Base-by-base conservation (phyloP, 257 asterid species). In the Solanum lignicaule region DNA sequence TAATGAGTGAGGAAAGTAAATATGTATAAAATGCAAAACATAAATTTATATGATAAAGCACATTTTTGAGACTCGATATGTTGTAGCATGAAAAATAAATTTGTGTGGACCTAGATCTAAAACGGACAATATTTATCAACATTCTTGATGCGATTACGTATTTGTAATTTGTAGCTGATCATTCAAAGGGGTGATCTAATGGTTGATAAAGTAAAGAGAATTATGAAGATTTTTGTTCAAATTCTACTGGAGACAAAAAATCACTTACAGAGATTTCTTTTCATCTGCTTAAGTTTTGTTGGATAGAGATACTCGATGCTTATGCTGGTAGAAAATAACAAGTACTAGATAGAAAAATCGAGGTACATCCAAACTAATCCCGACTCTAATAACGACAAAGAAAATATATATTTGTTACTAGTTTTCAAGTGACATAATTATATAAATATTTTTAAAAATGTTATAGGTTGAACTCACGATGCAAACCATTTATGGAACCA, bases 331-430 rank as follows among this genome's bases (percentile, higher is more conserved):
- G 23, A 14, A 29, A 29, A 68, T 29, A 68, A 13, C 10, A 25
- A 68, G 5, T 29, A 68, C 1, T 3, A 68, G 1, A 25, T 68
- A 8, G 0, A 68, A 29, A 12, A 6, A 0, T 68, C 0, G 11
- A 68, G 5, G 1, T 68, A 7, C 5, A 4, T 25, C 3, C 10
- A 27, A 68, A 68, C 5, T 6, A 13, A 13, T 7, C 3, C 3
- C 0, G 4, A 68, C 5, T 43, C 52, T 43, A 27, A 0, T 68
- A 68, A 68, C 1, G 1, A 14, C 3, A 27, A 25, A 8, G 7
- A 7, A 68, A 29, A 27, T 1, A 68, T 5, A 4, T 68, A 31
- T 27, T 68, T 29, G 21, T 68, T 5, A 3, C 39, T 15, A 31
- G 1, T 31, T 31, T 16, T 71, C 13, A 72, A 72, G n/a, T 32